Evolutionary conservation across 306 rosid species (phyloP), one percentile per base, ranked within the genome.

Genomic region (Corylus americana): DNA sequence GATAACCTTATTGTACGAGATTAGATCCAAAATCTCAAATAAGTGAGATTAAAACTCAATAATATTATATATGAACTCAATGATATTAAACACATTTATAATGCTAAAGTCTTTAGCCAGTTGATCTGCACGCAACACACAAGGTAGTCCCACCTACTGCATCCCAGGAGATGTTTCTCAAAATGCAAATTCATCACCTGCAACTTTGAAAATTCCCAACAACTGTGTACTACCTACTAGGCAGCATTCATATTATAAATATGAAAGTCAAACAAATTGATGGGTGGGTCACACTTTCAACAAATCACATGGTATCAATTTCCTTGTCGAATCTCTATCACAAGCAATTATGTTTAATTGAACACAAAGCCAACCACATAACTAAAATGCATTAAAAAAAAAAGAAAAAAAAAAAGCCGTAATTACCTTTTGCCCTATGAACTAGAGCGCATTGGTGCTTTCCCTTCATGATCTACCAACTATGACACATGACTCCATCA

Each of bases 251-350:
- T 17, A 9, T 35, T 7, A 31, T 31, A 35, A 8, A 20, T n/a
- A 35, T 37, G 22, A 64, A 64, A 64, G 70, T 64, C 70, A 16
- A 35, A 35, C 7, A 47, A 64, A 64, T 64, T 64, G 70, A 64
- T 64, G 70, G 70, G 70, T 64, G 22, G 70, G 48, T 64, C 47
- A 16, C 48, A 11, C 16, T 35, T 20, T 17, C 45, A 35, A 64
- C 48, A 64, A 64, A 7, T 64, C 70, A 35, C 70, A 64, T 35
- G n/a, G 14, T 35, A 63, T 31, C 11, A 59, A 59, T 59, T 12
- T 7, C 29, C 17, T 22, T 59, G 39, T 3, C 8, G 3, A 59
- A 59, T 42, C 47, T 16, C 37, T 16, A 58, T 55, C 25, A 55
- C 22, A 55, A 55, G 27, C 57, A 53, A 5, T 16, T 42, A 42